phyloP scores from a whole-genome alignment of 495 filamentous ascomycete genomes.

The Emericellopsis terricola region DNA sequence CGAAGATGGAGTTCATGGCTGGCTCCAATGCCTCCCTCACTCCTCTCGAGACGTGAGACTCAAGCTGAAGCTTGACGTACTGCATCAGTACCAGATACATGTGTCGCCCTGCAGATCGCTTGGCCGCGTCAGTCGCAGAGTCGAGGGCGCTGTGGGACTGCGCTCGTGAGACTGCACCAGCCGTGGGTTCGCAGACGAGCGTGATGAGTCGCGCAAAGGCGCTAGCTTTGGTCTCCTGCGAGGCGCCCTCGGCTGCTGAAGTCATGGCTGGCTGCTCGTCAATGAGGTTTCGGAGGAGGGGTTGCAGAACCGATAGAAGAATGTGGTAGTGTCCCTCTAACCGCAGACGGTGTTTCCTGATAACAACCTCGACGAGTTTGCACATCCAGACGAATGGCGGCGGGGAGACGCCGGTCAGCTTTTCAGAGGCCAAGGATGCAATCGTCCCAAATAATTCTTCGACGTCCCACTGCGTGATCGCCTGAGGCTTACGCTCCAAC shows the following conservation, averaged over 20 bases:
- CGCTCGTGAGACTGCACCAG: constrained; percentile 45
- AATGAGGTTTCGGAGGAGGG: constrained; percentile 47
- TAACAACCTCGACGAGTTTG: constrained; percentile 43
- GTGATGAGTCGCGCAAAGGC: constrained; percentile 56
- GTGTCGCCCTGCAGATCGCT: constrained; percentile 56
- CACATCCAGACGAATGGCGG: constrained; percentile 32
- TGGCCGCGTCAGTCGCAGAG: constrained; percentile 60
- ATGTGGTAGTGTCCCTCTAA: constrained; percentile 45
- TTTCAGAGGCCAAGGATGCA: constrained; percentile 28
- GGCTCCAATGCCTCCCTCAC: constrained; percentile 52
- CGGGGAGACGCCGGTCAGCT: constrained; percentile 8
- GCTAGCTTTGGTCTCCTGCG: constrained; percentile 5
- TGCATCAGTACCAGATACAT: constrained; percentile 53
- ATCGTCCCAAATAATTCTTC: constrained; percentile 43
- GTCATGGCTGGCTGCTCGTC: constrained; percentile 19
- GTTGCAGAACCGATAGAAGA: constrained; percentile 41
- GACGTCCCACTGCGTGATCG: constrained; percentile 52
- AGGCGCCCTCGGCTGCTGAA: not conserved
- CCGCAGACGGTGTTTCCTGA: constrained; percentile 28
- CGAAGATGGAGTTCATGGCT: constrained; percentile 53
- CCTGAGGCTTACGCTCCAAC: constrained; percentile 32
- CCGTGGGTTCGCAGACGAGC: constrained; percentile 61
- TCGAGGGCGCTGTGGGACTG: constrained; percentile 33
- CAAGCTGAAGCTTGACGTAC: constrained; percentile 52
- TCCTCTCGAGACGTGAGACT: constrained; percentile 21